Evolutionary conservation across 768 basidiomycete genomes (phyloP), one percentile per base, ranked within the genome.

Genomic region (Dacryopinax primogenitus): DNA sequence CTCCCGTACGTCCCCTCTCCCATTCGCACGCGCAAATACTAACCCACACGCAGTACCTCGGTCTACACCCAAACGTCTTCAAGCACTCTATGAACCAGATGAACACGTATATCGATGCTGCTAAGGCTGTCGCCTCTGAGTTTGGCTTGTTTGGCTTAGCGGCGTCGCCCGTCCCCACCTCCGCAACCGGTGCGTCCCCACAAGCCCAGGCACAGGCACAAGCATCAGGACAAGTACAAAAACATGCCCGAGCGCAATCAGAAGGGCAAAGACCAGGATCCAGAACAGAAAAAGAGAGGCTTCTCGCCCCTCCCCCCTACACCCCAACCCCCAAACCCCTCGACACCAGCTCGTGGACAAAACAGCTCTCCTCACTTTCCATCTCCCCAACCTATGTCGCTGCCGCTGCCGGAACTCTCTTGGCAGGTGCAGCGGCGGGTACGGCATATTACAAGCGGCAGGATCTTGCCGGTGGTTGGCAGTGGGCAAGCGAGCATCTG

Each of bases 401-500:
- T 6, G 89, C 51, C 23, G 51, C 51, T 9, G 51, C 92, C 41
- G 83, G 90, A 41, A 84, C 88, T 33, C 69, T 89, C 9, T 63
- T 92, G 1, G 91, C 90, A 0, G 88, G 90, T 9, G 90, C 89
- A 3, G 90, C 89, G 3, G 90, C 86, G 16, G 88, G 90, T 0
- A 83, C 88, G 1, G 90, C 89, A 4, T 94, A 91, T 71, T 87
- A 87, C 76, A 84, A 85, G 66, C 82, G 87, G 63, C 85, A 89
- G 13, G 88, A 91, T 30, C 75, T 96, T 33, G 80, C 81, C 4
- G 79, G 79, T 44, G 84, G 88, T 1, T 87, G 87, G 69, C 76
- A 78, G 12, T 92, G 86, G 85, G 86, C 85, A 1, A 84, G 81
- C 33, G 92, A 94, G 69, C 93, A 97, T 73, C 83, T 96, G 84